phyloP scores from a whole-genome alignment of 169 alveolate species.

The Plasmodium relictum region DNA sequence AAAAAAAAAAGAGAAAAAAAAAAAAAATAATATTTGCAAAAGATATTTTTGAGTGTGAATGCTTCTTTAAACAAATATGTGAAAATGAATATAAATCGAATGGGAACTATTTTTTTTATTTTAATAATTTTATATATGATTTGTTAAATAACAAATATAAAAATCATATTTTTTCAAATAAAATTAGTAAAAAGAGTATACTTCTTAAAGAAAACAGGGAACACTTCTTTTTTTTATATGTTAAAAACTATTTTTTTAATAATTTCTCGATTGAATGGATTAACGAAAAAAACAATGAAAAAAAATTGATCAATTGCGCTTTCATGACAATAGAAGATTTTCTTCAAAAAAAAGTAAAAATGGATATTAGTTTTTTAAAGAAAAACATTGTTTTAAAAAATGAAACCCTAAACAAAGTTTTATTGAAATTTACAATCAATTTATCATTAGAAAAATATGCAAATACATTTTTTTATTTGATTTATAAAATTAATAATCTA shows the following conservation, averaged over 20 bases:
- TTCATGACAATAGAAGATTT: constrained; percentile 50
- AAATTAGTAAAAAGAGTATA: constrained; percentile 26
- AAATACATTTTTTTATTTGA: constrained; percentile 34
- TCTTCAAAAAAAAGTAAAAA: constrained; percentile 56
- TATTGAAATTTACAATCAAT: constrained; percentile 40
- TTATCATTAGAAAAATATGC: constrained; percentile 5
- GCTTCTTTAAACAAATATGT: constrained; percentile 43
- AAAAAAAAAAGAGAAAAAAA: neutral
- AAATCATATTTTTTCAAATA: constrained; percentile 9
- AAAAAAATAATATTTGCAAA: constrained; percentile 1
- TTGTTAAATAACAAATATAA: constrained; percentile 1
- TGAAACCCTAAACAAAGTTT: constrained; percentile 31
- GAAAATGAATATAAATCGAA: neutral
- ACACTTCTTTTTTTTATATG: constrained; percentile 58
- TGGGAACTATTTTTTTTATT: neutral
- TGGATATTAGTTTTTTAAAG: constrained; percentile 38
- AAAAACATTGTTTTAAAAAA: constrained; percentile 8
- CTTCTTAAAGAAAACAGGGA: constrained; percentile 32
- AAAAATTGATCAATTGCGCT: constrained; percentile 1
- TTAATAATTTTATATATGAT: constrained; percentile 13
- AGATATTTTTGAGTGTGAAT: constrained; percentile 39
- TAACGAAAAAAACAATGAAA: neutral
- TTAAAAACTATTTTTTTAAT: neutral
- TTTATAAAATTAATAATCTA: constrained; percentile 36
- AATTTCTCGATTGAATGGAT: constrained; percentile 63